Conservation (phyloP, 306 rosid species). For the Quercus agrifolia region DNA sequence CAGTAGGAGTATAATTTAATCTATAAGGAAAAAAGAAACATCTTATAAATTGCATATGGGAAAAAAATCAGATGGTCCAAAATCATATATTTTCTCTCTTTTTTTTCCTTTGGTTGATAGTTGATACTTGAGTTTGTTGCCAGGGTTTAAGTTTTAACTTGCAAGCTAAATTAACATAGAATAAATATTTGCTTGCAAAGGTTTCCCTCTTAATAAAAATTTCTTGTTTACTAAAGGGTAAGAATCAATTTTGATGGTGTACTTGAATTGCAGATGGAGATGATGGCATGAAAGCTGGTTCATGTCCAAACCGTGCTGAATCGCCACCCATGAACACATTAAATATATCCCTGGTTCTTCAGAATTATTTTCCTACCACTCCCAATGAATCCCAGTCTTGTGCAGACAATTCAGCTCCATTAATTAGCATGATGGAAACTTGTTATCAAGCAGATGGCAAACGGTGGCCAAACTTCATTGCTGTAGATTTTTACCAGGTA, state of each 20-base stretch:
- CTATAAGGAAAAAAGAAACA: too few species aligned
- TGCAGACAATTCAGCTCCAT: constrained; percentile 71
- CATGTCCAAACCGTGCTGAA: constrained; percentile 74
- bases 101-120: too few species aligned
- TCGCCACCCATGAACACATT: constrained; percentile 63
- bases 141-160: too few species aligned
- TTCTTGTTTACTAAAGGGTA: not conserved
- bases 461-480: constrained; percentile 92
- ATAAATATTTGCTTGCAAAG: too few species aligned
- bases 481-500: constrained; percentile 91
- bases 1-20: too few species aligned
- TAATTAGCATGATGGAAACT: constrained; percentile 48
- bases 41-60: too few species aligned
- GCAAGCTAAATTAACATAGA: too few species aligned
- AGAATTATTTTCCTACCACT: constrained; percentile 56
- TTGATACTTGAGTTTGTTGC: too few species aligned
- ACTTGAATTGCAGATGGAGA: constrained; percentile 67
- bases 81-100: too few species aligned
- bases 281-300: constrained; percentile 62
- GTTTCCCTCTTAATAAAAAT: not conserved
- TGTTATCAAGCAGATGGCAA: constrained; percentile 62
- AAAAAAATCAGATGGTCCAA: too few species aligned
- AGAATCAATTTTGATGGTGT: constrained; percentile 10
- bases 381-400: constrained; percentile 64
- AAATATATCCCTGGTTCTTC: constrained; percentile 57